Evolutionary conservation across 768 basidiomycete genomes (phyloP), one percentile per base, ranked within the genome.

Genomic region (Boletus sp.): DNA sequence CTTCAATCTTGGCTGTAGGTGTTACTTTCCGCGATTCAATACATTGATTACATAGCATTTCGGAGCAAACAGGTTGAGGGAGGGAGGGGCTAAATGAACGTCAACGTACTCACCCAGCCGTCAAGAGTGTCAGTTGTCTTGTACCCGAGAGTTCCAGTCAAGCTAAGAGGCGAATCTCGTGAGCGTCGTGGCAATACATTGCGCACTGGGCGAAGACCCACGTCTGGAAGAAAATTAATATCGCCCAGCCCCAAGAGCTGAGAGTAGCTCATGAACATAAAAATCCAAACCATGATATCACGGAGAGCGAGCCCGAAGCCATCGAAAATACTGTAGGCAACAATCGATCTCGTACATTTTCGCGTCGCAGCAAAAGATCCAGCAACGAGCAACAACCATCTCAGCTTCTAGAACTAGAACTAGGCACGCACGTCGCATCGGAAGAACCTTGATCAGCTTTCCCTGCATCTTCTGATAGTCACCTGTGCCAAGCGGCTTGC

Each of bases 391-490:
- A 37, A 35, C 39, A 23, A 21, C 1, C 25, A 30, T 13, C 19
- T 43, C 11, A 7, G 21, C 30, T 27, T 39, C 13, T 32, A 19
- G 23, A 23, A 23, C 23, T 23, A 23, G 21, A 27, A 39, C 13
- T 1, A 23, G 33, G 8, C n/a, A 59, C 65, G 37, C 37, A 66
- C 63, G 60, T 59, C 1, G 54, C 23, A 14, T 62, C 17, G 0
- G 34, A 30, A 1, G 54, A 35, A 59, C 86, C 83, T 60, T 77
- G 70, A 59, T 87, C 85, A 0, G 83, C 84, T 65, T 86, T 83
- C 3, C 85, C 84, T 8, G 80, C 80, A 60, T 86, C 85, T 64
- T 87, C 84, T 0, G 85, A 81, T 8, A 87, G 74, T 14, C 85
- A 77, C 81, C 70, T 84, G 84, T 5, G 82, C 84, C 33, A 87